These are phyloP conservation scores for Nigrograna mackinnonii DNA, from an alignment of 2,329 filamentous ascomycete species.

Conservation along the genomic window DNA sequence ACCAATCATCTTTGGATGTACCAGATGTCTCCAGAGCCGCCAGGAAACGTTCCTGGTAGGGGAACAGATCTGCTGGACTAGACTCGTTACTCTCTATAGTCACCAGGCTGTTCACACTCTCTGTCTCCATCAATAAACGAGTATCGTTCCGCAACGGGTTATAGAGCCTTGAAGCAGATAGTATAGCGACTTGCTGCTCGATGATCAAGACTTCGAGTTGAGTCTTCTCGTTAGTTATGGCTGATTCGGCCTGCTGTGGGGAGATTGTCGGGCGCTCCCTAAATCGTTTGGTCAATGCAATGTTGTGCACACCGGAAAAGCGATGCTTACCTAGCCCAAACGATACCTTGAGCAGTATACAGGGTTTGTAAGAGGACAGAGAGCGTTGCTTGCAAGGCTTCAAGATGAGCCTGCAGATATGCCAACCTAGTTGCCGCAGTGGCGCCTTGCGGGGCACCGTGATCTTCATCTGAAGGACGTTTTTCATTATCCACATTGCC, in stretches of 20 bases:
- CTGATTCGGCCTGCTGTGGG: conserved; percentile 31
- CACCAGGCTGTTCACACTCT: conserved; percentile 31
- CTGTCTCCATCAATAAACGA: conserved; percentile 29
- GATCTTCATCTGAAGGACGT: conserved; percentile 1
- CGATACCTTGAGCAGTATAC: conserved; percentile 41
- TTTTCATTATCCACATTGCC: conserved; percentile 1
- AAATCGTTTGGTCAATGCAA: not conserved
- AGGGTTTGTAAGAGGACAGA: conserved; percentile 43
- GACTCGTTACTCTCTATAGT: conserved; percentile 3
- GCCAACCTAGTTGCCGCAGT: conserved; percentile 19
- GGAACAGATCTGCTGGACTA: conserved; percentile 24
- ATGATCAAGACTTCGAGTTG: conserved; percentile 43
- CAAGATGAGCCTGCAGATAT: conserved; percentile 39
- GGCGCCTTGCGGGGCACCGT: conserved; percentile 12
- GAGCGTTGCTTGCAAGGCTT: conserved; percentile 37
- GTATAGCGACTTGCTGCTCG: conserved; percentile 42
- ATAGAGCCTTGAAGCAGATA: conserved; percentile 24
- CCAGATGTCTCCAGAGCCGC: conserved; percentile 22
- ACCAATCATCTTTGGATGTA: conserved; percentile 21
- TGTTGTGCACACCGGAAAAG: not conserved
- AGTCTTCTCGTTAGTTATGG: conserved; percentile 37
- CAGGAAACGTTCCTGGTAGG: conserved; percentile 32
- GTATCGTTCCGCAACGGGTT: conserved; percentile 16
- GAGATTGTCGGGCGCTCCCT: conserved; percentile 36
- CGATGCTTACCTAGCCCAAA: conserved; percentile 39